Percentiles rank a stretch among this genome's conserved stretches.
phyloP scores from a whole-genome alignment of 139 green algal genomes.

The Chlorella sp. region DNA sequence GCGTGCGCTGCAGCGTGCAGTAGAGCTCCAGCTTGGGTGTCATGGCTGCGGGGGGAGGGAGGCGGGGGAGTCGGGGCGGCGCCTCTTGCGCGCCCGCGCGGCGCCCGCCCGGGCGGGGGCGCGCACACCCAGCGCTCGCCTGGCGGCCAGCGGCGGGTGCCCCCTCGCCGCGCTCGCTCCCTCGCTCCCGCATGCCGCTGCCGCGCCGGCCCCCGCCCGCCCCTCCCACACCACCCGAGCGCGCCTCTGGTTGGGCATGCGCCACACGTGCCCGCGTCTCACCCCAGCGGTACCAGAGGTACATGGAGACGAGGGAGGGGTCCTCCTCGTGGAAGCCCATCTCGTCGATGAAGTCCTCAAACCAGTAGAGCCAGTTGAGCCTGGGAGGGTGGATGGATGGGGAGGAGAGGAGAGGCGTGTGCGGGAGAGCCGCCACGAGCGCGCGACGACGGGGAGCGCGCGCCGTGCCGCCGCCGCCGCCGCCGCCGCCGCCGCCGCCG shows the following conservation, averaged over 20 bases:
- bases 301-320: slow-evolving; percentile 26
- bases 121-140: not conserved
- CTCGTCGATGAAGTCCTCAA: slow-evolving; percentile 49
- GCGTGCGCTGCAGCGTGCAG: slow-evolving; percentile 31
- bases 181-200: not conserved
- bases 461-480: not conserved
- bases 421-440: not conserved
- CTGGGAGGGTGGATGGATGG: not conserved
- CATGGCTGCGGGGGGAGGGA: slow-evolving; percentile 14
- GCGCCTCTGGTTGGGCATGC: not conserved
- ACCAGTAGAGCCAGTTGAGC: slow-evolving; percentile 49
- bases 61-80: not conserved
- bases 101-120: no score
- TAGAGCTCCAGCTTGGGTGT: slow-evolving; percentile 50
- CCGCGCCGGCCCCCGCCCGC: no score
- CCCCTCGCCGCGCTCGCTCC: not conserved
- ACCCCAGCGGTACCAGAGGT: slow-evolving; percentile 48
- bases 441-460: not conserved
- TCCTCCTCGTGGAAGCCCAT: slow-evolving; percentile 39
- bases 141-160: not conserved
- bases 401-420: not conserved
- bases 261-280: slow-evolving; percentile 9
- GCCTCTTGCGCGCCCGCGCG: no score
- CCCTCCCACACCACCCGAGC: not conserved
- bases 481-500: not conserved